Conservation (phyloP, 1,139 yeast species). For the Eremothecium sinecaudum region DNA sequence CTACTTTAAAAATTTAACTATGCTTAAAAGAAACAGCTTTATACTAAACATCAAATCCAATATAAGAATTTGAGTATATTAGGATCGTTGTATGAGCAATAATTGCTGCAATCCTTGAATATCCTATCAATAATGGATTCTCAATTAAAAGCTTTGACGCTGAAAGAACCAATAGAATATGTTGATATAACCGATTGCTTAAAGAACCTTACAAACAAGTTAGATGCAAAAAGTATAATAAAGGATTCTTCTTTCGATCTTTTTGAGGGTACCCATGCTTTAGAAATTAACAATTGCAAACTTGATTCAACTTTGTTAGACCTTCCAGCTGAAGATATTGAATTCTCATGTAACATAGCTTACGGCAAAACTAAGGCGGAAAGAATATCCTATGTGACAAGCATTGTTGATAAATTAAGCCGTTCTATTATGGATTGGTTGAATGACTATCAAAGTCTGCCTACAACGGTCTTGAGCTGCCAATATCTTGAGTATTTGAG, state of each 20-base stretch:
- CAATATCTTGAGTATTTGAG: conserved; percentile 51
- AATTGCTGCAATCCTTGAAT: no score
- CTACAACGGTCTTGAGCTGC: conserved; percentile 57
- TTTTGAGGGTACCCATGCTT: conserved; percentile 66
- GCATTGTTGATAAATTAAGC: conserved; percentile 41
- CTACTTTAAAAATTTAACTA: no score
- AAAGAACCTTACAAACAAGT: conserved; percentile 29
- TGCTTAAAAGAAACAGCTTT: no score
- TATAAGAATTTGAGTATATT: no score
- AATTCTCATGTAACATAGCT: conserved; percentile 22
- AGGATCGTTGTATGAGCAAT: no score
- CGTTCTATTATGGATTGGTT: conserved; percentile 49
- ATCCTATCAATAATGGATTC: no score
- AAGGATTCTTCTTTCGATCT: conserved; percentile 48
- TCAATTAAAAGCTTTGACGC: no score
- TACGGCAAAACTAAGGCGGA: conserved; percentile 20
- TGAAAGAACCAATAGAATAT: no score
- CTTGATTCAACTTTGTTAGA: conserved; percentile 54
- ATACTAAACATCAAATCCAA: no score
- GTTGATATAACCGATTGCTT: conserved; percentile 43
- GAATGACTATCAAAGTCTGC: conserved; percentile 46
- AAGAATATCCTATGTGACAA: conserved; percentile 35
- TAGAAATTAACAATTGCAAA: conserved; percentile 53
- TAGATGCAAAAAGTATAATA: conserved; percentile 39
- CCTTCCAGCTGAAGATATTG: conserved; percentile 34